A percentile compares a stretch with the other conserved stretches of the same genome.
These are phyloP conservation scores for Macrophomina phaseolina DNA, from an alignment of 2,329 filamentous ascomycete species.

Conservation along the genomic window DNA sequence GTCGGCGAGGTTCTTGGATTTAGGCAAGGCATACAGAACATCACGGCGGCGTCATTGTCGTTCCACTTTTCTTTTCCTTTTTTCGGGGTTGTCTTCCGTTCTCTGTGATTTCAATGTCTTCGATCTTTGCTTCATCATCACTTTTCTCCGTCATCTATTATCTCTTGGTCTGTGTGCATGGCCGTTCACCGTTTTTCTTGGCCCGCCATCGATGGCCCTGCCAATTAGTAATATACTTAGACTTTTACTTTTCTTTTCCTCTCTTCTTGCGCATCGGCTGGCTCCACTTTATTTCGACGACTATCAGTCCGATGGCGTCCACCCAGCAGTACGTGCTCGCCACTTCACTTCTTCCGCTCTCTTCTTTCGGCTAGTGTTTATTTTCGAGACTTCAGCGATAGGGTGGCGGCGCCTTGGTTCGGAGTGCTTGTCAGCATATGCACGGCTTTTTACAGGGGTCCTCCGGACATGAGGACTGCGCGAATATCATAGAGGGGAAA, in stretches of 20 bases:
- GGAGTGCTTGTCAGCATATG: constrained; percentile 3
- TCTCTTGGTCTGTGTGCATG: constrained; percentile 9
- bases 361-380: constrained; percentile 6
- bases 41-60: constrained; percentile 22
- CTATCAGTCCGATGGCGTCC: neutral
- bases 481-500: neutral
- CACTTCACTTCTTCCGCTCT: neutral
- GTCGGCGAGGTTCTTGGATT: constrained; percentile 12
- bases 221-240: constrained; percentile 14
- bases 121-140: constrained; percentile 1
- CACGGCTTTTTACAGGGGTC: neutral
- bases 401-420: neutral
- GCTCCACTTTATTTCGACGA: neutral
- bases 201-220: neutral
- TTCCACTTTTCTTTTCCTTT: constrained; percentile 9
- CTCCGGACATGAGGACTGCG: neutral
- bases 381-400: neutral
- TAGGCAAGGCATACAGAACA: constrained; percentile 16
- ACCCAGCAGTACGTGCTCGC: neutral
- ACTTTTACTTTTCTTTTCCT: neutral
- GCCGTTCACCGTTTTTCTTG: neutral
- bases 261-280: neutral
- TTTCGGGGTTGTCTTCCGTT: neutral
- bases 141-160: constrained; percentile 4
- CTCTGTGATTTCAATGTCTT: neutral